phyloP scores from a whole-genome alignment of 139 green algal genomes.

The Picochlorum costavermella region DNA sequence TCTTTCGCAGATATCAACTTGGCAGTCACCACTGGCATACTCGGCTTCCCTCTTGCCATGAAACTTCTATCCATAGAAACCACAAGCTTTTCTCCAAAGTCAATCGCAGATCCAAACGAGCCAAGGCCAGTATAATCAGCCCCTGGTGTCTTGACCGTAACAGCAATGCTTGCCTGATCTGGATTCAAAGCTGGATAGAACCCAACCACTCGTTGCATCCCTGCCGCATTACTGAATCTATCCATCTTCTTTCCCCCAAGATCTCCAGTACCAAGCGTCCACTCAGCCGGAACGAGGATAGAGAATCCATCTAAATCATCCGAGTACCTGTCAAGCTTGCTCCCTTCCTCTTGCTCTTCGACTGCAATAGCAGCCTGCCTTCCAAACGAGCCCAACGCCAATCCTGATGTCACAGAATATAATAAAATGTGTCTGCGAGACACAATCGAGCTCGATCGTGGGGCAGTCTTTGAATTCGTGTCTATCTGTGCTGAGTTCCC shows the following conservation, averaged over 20 bases:
- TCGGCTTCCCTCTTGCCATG: neutral
- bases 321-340: neutral
- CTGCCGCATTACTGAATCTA: conserved; percentile 25
- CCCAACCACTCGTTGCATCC: conserved; percentile 20
- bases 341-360: neutral
- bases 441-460: no score
- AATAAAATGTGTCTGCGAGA: no score
- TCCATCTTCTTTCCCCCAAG: neutral
- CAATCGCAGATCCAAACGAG: conserved; percentile 10
- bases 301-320: neutral
- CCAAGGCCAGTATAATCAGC: conserved; percentile 24
- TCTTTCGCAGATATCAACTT: conserved; percentile 16
- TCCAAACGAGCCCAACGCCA: no score
- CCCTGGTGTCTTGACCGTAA: conserved; percentile 8
- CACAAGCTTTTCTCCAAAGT: conserved; percentile 14
- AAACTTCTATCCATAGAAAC: conserved; percentile 24
- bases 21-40: conserved; percentile 6
- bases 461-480: no score
- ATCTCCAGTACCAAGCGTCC: neutral
- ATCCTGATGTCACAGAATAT: no score
- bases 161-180: conserved; percentile 9
- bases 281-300: neutral
- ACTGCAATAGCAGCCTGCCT: no score
- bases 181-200: conserved; percentile 13
- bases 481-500: no score